Evolutionary conservation across 1,284 basidiomycete genomes (phyloP), one percentile per base, ranked within the genome.

Genomic region (Agaricales sp.): DNA sequence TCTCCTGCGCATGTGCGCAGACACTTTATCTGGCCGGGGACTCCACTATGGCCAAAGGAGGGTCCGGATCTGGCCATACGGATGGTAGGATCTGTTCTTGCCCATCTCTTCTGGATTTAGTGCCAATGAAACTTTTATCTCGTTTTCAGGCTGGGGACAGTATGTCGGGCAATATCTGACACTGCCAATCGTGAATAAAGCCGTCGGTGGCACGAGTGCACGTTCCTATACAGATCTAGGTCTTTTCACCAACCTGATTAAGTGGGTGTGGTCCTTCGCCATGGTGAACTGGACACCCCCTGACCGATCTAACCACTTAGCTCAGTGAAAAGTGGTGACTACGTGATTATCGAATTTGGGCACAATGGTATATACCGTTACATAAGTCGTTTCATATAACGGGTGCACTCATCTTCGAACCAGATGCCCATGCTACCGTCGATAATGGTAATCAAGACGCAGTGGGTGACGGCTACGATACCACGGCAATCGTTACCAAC

Each of bases 311-410:
- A 4, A 12, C 25, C 20, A 35, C 16, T 20, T 20, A 19, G 20
- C 18, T 14, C 38, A 14, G 25, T 43, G 3, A 6, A 43, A 25
- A 46, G 3, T 4, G 41, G 53, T n/a, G 58, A 59, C 50, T 52
- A 56, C 25, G 61, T 61, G 22, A 50, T 62, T 23, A 61, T 62
- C 49, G 61, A 62, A 50, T 62, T 63, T 47, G 61, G 61, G 13
- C 61, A 63, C 55, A 62, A 62, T 50, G 61, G 61, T 45, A 59
- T n/a, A n/a, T n/a, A n/a, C n/a, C n/a, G n/a, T n/a, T n/a, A n/a
- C n/a, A n/a, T n/a, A n/a, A n/a, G n/a, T n/a, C n/a, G n/a, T n/a
- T n/a, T n/a, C n/a, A n/a, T n/a, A n/a, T n/a, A n/a, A n/a, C n/a
- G 61, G 19, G 55, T 54, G 11, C 20, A 16, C n/a, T 22, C 45